These are phyloP conservation scores for Leccinum fuscescens DNA, from an alignment of 1,284 basidiomycete species.

Conservation along the genomic window DNA sequence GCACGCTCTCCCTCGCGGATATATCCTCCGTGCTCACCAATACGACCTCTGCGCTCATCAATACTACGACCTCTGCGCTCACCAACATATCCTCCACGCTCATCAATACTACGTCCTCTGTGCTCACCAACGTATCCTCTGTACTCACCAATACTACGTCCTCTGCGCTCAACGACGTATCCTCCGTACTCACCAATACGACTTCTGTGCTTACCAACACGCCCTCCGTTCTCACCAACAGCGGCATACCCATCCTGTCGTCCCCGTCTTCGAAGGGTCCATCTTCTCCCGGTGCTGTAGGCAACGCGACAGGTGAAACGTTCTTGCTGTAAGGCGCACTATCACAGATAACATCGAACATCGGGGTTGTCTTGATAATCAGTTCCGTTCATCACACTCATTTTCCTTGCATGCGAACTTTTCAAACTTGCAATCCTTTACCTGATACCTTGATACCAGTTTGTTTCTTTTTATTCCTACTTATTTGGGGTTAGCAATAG, in stretches of 20 bases:
- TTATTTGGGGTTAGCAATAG: background rate
- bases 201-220: background rate
- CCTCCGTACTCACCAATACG: background rate
- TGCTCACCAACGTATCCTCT: background rate
- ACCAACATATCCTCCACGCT: background rate
- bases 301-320: constrained; percentile 9
- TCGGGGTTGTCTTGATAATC: background rate
- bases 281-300: background rate
- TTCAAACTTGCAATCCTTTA: background rate
- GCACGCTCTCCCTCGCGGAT: constrained; percentile 19
- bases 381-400: background rate
- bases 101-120: background rate
- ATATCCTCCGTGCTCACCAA: constrained; percentile 14
- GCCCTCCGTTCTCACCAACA: background rate
- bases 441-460: constrained; percentile 9
- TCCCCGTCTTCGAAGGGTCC: background rate
- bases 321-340: background rate
- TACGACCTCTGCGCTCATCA: background rate
- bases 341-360: background rate
- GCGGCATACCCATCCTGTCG: background rate
- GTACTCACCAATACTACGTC: background rate
- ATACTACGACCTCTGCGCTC: background rate
- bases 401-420: background rate
- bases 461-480: background rate
- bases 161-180: background rate